phyloP scores from a whole-genome alignment of 768 basidiomycete species.

The Zangia roseola region DNA sequence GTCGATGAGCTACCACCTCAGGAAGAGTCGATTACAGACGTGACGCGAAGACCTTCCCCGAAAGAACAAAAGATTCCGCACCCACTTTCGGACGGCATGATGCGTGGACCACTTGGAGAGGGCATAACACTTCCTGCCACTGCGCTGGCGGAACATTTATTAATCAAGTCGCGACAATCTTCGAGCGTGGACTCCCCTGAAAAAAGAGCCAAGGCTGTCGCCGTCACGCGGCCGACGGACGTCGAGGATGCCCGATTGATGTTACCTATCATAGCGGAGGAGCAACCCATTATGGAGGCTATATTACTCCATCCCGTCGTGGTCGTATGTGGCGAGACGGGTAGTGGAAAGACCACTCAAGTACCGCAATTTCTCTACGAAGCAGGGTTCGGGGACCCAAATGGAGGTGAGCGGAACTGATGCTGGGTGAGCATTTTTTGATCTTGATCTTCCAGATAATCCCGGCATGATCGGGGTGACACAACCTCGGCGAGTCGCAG shows the following conservation, averaged over 20 bases:
- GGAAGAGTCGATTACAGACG: conserved; percentile 6
- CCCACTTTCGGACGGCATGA: conserved; percentile 35
- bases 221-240: conserved; percentile 62
- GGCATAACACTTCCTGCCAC: conserved; percentile 65
- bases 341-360: conserved; percentile 98
- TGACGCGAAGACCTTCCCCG: conserved; percentile 10
- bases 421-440: neutral
- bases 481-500: conserved; percentile 95
- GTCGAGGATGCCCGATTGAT: conserved; percentile 75
- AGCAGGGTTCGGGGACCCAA: conserved; percentile 85
- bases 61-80: conserved; percentile 51
- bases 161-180: conserved; percentile 3
- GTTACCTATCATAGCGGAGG: conserved; percentile 89
- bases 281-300: conserved; percentile 92
- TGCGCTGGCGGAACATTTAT: conserved; percentile 52
- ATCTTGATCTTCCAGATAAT: conserved; percentile 60
- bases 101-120: conserved; percentile 82
- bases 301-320: conserved; percentile 84
- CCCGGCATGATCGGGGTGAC: conserved; percentile 98
- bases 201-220: conserved; percentile 42
- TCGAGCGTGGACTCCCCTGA: conserved; percentile 10
- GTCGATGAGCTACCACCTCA: conserved; percentile 14
- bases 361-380: conserved; percentile 98
- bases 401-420: conserved; percentile 57
- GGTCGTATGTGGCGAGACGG: conserved; percentile 80